phyloP scores from a whole-genome alignment of 2,329 filamentous ascomycete genomes.

The Curvularia verruculosa region DNA sequence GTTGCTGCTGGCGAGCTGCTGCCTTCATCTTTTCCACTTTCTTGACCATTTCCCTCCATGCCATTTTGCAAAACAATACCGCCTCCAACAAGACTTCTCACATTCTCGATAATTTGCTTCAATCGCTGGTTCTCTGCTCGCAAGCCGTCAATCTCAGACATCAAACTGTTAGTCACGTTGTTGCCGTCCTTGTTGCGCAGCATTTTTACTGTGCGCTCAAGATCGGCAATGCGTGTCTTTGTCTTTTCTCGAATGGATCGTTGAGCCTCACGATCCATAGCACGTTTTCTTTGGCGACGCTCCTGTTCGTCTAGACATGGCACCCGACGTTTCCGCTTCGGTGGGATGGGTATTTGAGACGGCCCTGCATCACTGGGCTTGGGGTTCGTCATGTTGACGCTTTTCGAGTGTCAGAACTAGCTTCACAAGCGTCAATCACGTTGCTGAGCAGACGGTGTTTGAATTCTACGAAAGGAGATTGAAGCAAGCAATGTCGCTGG shows the following conservation, averaged over 20 bases:
- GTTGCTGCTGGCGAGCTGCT: conserved; percentile 26
- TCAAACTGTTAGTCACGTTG: conserved; percentile 38
- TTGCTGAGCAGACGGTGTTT: not conserved
- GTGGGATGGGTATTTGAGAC: conserved; percentile 28
- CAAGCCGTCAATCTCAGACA: conserved; percentile 41
- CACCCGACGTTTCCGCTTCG: conserved; percentile 43
- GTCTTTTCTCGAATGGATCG: conserved; percentile 47
- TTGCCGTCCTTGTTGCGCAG: conserved; percentile 42
- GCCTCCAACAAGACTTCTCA: conserved; percentile 40
- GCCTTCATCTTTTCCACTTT: conserved; percentile 1
- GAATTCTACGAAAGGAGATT: not conserved
- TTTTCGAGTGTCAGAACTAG: conserved; percentile 11
- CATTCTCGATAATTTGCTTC: conserved; percentile 42
- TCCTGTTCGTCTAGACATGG: conserved; percentile 38
- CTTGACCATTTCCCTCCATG: conserved; percentile 1
- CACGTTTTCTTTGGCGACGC: conserved; percentile 42
- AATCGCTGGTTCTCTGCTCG: conserved; percentile 45
- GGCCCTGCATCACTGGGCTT: conserved; percentile 36
- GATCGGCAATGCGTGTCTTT: conserved; percentile 46
- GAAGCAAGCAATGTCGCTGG: not conserved
- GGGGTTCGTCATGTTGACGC: conserved; percentile 3
- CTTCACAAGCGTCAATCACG: not conserved
- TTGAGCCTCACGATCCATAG: conserved; percentile 47
- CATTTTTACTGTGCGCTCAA: conserved; percentile 47
- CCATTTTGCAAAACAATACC: conserved; percentile 26